A percentile compares a stretch with the other conserved stretches of the same genome.
These are phyloP conservation scores for Xylaria cubensis DNA, from an alignment of 495 filamentous ascomycete species.

Conservation along the genomic window DNA sequence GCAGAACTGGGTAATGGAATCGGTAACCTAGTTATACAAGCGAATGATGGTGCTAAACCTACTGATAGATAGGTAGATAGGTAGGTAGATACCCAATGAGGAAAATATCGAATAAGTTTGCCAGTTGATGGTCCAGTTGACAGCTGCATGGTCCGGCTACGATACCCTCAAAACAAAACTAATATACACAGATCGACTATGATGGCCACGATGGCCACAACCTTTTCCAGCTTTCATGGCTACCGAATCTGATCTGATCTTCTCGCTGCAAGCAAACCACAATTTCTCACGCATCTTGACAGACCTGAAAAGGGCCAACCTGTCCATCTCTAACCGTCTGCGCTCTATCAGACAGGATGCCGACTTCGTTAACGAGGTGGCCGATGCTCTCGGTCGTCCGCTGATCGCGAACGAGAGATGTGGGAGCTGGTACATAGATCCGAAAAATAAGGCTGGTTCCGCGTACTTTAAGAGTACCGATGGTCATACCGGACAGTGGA, in stretches of 20 bases:
- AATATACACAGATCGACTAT: neutral
- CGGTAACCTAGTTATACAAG: no score
- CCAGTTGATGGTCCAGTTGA: conserved; percentile 8
- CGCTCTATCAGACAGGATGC: conserved; percentile 73
- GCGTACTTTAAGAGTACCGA: conserved; percentile 99
- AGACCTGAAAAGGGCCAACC: conserved; percentile 72
- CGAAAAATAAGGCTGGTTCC: conserved; percentile 67
- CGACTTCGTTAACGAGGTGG: conserved; percentile 66
- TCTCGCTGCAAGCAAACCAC: conserved; percentile 58
- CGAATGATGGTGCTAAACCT: neutral
- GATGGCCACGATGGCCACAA: neutral
- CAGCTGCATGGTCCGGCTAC: conserved; percentile 15
- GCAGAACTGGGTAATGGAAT: neutral
- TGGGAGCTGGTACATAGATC: conserved; percentile 92
- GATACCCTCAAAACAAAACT: neutral
- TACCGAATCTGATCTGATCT: conserved; percentile 53
- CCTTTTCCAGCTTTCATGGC: conserved; percentile 20
- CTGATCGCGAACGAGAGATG: conserved; percentile 93
- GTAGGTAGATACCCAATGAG: neutral
- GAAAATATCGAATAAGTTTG: neutral
- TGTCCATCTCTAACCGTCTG: conserved; percentile 81
- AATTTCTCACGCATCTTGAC: conserved; percentile 61
- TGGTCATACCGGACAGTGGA: conserved; percentile 89
- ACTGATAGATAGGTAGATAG: neutral
- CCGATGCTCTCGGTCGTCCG: conserved; percentile 63